Percentiles rank a stretch among this genome's conserved stretches.
These are phyloP conservation scores for Microbotryum intermedium DNA, from an alignment of 1,284 basidiomycete genomes.

Conservation along the genomic window DNA sequence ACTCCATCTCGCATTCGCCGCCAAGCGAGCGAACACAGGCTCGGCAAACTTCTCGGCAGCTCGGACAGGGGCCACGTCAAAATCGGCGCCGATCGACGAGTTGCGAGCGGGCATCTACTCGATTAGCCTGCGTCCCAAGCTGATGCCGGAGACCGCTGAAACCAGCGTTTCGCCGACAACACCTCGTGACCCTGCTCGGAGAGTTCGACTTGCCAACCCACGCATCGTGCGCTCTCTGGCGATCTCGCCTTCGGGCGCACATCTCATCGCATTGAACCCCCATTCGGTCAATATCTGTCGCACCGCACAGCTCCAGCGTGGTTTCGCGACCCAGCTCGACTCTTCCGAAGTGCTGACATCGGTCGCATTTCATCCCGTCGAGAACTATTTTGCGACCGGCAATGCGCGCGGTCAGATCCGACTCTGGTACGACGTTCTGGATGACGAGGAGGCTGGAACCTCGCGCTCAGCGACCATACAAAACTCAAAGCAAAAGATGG, in stretches of 20 bases:
- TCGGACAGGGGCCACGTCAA: constrained; percentile 28
- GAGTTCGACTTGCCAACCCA: neutral
- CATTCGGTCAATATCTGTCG: constrained; percentile 17
- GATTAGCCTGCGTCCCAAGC: constrained; percentile 3
- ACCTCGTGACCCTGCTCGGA: constrained; percentile 42
- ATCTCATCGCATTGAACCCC: constrained; percentile 21
- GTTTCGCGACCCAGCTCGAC: constrained; percentile 16
- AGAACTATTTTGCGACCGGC: constrained; percentile 91
- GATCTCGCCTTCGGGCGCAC: constrained; percentile 54
- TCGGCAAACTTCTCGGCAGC: neutral
- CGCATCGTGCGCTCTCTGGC: constrained; percentile 47
- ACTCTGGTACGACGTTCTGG: constrained; percentile 83
- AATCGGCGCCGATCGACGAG: constrained; percentile 15
- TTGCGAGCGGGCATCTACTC: constrained; percentile 7
- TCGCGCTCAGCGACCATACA: constrained; percentile 19
- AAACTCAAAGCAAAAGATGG: constrained; percentile 4
- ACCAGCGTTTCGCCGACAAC: neutral
- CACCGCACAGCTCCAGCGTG: constrained; percentile 13
- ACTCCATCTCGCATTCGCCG: neutral
- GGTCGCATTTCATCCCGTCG: constrained; percentile 77
- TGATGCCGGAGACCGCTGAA: neutral
- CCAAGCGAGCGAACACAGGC: neutral
- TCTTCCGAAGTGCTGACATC: constrained; percentile 72
- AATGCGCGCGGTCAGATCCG: constrained; percentile 76
- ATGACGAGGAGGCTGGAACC: constrained; percentile 34